phyloP scores from a whole-genome alignment of 257 asterid genomes.

The Solanum pinnatisectum region DNA sequence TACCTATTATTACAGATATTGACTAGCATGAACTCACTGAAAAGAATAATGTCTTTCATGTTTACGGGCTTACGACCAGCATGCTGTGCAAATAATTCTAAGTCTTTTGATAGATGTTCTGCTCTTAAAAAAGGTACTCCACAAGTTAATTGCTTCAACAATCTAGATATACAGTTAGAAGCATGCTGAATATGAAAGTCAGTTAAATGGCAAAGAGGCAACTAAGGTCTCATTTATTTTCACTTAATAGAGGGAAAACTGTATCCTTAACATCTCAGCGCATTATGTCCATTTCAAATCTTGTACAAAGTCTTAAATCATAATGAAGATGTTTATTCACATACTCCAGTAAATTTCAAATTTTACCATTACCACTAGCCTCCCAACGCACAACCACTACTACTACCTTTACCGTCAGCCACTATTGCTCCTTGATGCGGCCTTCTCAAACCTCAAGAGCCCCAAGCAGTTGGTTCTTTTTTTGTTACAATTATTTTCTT shows the following conservation, averaged over 20 bases:
- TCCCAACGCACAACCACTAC: not conserved
- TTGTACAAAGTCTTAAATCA: not conserved
- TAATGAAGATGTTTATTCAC: not conserved
- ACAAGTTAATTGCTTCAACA: not conserved
- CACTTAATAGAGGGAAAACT: not conserved
- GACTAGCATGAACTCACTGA: conserved; percentile 34
- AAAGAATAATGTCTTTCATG: conserved; percentile 89
- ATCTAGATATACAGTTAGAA: not conserved
- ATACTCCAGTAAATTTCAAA: not conserved
- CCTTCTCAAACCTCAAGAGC: not conserved
- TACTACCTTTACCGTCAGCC: not conserved
- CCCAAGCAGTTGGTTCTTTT: not conserved
- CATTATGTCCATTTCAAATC: not conserved
- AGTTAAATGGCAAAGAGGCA: not conserved
- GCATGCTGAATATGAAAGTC: not conserved
- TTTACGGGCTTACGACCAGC: conserved; percentile 76
- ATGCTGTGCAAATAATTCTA: conserved; percentile 77
- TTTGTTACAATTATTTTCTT: not conserved
- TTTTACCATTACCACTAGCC: not conserved
- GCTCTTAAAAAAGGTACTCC: conserved; percentile 13
- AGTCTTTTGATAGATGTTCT: conserved; percentile 87
- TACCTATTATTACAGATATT: not conserved
- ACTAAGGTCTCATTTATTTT: not conserved
- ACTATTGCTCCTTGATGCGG: not conserved
- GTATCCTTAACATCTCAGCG: not conserved